A percentile compares a stretch with the other conserved stretches of the same genome.
These are phyloP conservation scores for Kwoniella newhampshirensis DNA, from an alignment of 768 basidiomycete species.

Conservation along the genomic window DNA sequence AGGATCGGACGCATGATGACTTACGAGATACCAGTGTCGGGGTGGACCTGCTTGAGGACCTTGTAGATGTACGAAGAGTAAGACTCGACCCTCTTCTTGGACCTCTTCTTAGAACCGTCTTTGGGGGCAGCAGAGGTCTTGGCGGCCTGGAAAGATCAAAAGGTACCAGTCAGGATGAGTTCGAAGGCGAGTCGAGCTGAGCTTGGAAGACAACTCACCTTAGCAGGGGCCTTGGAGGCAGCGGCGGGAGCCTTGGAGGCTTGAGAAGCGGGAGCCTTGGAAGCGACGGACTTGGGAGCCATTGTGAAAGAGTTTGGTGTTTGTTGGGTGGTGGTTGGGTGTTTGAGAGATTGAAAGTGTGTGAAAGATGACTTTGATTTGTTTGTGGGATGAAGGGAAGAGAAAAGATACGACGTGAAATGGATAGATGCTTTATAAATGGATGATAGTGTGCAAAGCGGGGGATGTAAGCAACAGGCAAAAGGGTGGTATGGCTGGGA, in stretches of 20 bases:
- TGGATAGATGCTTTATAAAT: constrained; percentile 18
- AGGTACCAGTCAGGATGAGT: too few species aligned
- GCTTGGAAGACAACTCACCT: too few species aligned
- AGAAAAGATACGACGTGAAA: constrained; percentile 15
- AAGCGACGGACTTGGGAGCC: constrained; percentile 55
- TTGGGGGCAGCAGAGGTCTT: constrained; percentile 70
- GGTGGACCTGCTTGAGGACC: constrained; percentile 97
- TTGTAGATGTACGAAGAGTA: constrained; percentile 82
- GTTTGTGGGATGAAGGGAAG: constrained; percentile 24
- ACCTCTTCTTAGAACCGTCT: constrained; percentile 73
- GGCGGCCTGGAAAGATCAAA: constrained; percentile 58
- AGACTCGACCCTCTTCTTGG: constrained; percentile 89
- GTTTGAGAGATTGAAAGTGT: constrained; percentile 9
- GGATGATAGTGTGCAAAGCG: constrained; percentile 10
- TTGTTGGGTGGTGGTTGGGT: too few species aligned
- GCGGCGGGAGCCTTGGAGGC: constrained; percentile 72
- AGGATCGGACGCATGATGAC: constrained; percentile 66
- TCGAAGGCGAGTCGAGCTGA: too few species aligned
- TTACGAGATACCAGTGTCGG: constrained; percentile 98
- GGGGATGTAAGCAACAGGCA: constrained; percentile 3
- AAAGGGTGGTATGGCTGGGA: neutral
- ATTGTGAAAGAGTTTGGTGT: constrained; percentile 22
- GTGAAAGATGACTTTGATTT: constrained; percentile 7
- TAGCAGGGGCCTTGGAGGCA: constrained; percentile 65
- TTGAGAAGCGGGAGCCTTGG: constrained; percentile 62